phyloP scores from a whole-genome alignment of 1,139 yeast species.

The Geotrichum bryndzae region DNA sequence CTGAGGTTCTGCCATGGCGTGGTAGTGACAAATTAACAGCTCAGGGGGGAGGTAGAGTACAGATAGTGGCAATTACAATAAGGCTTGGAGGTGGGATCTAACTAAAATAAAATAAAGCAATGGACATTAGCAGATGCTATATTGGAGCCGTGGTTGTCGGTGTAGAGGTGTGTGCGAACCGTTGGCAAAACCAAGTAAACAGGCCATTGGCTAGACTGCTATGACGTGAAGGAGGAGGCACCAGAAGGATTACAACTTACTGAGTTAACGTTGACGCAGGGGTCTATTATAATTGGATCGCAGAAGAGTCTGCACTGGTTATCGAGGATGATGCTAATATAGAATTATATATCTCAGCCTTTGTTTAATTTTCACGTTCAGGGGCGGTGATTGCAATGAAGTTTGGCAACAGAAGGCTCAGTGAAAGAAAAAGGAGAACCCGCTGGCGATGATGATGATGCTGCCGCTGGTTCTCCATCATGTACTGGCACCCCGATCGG shows the following conservation, averaged over 20 bases:
- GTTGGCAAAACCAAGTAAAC: too few relatives aligned
- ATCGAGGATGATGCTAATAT: too few relatives aligned
- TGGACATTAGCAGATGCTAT: too few relatives aligned
- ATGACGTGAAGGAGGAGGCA: background rate
- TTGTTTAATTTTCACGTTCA: background rate
- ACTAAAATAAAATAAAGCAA: background rate
- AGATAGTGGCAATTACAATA: background rate
- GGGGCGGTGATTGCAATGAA: background rate
- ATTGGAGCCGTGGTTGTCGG: too few relatives aligned
- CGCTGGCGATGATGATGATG: too few relatives aligned
- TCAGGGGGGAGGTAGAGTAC: background rate
- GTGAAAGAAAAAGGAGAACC: background rate
- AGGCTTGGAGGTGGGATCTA: background rate
- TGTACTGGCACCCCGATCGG: background rate
- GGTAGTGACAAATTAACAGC: background rate
- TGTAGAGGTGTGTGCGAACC: too few relatives aligned
- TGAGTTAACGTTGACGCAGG: too few relatives aligned
- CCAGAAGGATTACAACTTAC: too few relatives aligned
- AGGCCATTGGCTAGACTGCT: too few relatives aligned
- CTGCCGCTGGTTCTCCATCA: background rate
- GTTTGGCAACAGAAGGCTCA: background rate
- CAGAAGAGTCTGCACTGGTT: too few relatives aligned
- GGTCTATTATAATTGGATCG: too few relatives aligned
- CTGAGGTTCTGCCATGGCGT: conserved; percentile 3
- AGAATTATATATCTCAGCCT: background rate